Conservation (phyloP, 208 protist species). For the Kentomonas sorsogonicus region DNA sequence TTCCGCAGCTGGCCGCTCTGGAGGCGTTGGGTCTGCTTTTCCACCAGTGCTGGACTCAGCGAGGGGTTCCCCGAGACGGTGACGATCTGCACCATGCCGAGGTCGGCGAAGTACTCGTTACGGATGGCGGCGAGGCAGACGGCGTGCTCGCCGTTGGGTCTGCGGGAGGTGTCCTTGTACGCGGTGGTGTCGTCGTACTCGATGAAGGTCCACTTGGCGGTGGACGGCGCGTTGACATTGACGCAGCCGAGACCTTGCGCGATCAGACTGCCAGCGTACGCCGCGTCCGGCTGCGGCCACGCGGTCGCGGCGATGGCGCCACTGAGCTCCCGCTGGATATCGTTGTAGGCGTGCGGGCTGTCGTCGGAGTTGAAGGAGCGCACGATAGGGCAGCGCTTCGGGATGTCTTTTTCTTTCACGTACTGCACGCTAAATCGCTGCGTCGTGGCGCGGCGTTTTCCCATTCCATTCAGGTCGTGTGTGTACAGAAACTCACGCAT, state of each 20-base stretch:
- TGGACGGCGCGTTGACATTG: constrained; percentile 54
- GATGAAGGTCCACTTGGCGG: constrained; percentile 76
- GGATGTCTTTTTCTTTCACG: constrained; percentile 53
- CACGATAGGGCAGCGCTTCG: constrained; percentile 48
- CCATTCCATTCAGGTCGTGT: constrained; percentile 60
- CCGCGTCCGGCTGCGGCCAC: constrained; percentile 48
- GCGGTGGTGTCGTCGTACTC: constrained; percentile 52
- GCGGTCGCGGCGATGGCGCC: constrained; percentile 25
- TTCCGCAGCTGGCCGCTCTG: constrained; percentile 26
- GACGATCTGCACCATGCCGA: constrained; percentile 71
- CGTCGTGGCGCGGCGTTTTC: constrained; percentile 40
- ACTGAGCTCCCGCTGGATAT: constrained; percentile 32
- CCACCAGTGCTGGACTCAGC: constrained; percentile 32
- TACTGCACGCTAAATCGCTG: constrained; percentile 62
- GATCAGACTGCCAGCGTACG: constrained; percentile 43
- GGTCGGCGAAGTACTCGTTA: constrained; percentile 50
- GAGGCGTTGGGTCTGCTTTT: constrained; percentile 25
- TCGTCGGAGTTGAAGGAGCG: constrained; percentile 58
- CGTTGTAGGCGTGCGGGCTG: constrained; percentile 28
- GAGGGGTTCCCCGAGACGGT: constrained; percentile 40
- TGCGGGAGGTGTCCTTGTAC: too few relatives aligned
- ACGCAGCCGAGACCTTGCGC: constrained; percentile 52
- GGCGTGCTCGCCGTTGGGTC: constrained; percentile 6
- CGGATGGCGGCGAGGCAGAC: constrained; percentile 58
- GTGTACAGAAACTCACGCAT: constrained; percentile 79